A percentile compares a stretch with the other conserved stretches of the same genome.
Conservation (phyloP, 2,329 filamentous ascomycete species). For the Knoxdaviesia capensis region DNA sequence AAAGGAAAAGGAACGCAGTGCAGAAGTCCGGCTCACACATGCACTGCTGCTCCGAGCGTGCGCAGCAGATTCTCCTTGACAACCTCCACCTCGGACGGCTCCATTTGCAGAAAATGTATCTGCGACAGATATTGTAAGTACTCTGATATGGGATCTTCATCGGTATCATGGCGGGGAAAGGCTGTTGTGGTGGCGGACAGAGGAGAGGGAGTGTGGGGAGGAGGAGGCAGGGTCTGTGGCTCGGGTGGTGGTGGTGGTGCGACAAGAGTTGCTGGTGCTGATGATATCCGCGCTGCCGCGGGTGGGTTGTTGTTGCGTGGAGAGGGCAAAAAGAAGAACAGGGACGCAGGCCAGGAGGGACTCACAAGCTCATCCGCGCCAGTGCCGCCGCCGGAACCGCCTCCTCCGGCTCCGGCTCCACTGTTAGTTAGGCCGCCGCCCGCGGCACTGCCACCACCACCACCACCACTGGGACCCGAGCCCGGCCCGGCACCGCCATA, state of each 20-base stretch:
- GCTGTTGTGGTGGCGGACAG: too few species aligned
- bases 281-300: too few species aligned
- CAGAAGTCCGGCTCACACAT: background rate
- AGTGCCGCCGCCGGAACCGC: too few species aligned
- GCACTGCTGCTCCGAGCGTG: slow-evolving; percentile 17
- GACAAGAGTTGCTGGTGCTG: too few species aligned
- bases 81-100: slow-evolving; percentile 34
- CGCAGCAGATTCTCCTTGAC: slow-evolving; percentile 38
- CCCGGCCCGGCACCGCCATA: slow-evolving; percentile 43
- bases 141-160: background rate
- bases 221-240: too few species aligned
- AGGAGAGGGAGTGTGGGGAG: too few species aligned
- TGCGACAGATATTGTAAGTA: slow-evolving; percentile 12
- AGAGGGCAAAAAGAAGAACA: slow-evolving; percentile 1
- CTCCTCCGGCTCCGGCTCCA: too few species aligned
- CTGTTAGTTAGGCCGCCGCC: too few species aligned
- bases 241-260: too few species aligned
- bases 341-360: slow-evolving; percentile 4
- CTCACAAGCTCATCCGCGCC: slow-evolving; percentile 53
- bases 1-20: background rate
- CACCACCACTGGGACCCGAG: background rate
- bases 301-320: too few species aligned
- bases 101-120: slow-evolving; percentile 49
- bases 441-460: too few species aligned
- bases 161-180: background rate